Evolutionary conservation across 1,139 yeast genomes (phyloP).

Genomic region (Pichia sp.): DNA sequence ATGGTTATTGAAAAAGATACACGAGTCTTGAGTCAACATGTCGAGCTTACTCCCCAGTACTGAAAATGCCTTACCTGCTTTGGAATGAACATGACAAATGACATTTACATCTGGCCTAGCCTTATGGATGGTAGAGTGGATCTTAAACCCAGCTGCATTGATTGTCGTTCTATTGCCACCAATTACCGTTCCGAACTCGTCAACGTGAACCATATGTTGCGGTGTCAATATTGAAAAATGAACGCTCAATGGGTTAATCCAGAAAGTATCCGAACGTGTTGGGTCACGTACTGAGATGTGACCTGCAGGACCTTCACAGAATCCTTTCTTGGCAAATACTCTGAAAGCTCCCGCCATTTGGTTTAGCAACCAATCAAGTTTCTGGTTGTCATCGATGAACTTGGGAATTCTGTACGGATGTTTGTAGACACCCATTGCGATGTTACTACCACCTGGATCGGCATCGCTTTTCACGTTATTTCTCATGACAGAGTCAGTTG

Average conservation of each 20-base stretch:
- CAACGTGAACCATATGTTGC: constrained; percentile 66
- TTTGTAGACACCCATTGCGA: constrained; percentile 32
- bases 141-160: constrained; percentile 71
- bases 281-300: constrained; percentile 76
- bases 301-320: constrained; percentile 67
- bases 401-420: constrained; percentile 31
- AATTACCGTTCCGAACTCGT: constrained; percentile 56
- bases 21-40: constrained; percentile 72
- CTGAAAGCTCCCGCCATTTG: constrained; percentile 79
- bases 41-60: constrained; percentile 61
- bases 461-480: no score
- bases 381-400: constrained; percentile 38
- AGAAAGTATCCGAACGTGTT: constrained; percentile 54
- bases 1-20: constrained; percentile 57
- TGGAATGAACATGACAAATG: constrained; percentile 72
- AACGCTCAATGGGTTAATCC: constrained; percentile 69
- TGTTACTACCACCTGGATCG: no score
- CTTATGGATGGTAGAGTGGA: constrained; percentile 65
- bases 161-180: constrained; percentile 39
- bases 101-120: constrained; percentile 75
- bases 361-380: constrained; percentile 54
- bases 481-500: no score
- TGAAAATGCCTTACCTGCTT: constrained; percentile 65
- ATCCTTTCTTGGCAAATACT: constrained; percentile 63
- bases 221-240: constrained; percentile 65